Conservation (phyloP, 2,329 filamentous ascomycete species). For the Huntiella bhutanensis region DNA sequence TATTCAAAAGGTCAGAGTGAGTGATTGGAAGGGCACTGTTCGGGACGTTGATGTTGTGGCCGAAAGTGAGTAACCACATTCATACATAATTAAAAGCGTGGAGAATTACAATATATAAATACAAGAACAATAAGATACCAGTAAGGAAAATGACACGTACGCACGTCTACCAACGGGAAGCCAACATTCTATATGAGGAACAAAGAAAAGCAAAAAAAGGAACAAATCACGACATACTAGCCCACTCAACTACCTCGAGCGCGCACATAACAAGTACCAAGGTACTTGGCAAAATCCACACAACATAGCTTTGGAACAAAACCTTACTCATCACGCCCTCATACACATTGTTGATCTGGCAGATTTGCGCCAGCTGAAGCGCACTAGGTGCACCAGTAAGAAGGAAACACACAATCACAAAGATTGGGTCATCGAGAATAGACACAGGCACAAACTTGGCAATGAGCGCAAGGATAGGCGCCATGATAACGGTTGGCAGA, state of each 20-base stretch:
- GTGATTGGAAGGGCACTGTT: constrained; percentile 88
- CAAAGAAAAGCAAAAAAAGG: neutral
- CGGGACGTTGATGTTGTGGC: constrained; percentile 31
- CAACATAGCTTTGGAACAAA: constrained; percentile 72
- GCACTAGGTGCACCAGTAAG: constrained; percentile 87
- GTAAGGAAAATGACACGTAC: neutral
- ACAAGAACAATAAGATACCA: neutral
- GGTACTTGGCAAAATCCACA: constrained; percentile 92
- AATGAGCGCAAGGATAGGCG: constrained; percentile 64
- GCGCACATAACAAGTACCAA: constrained; percentile 79
- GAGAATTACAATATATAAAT: too few relatives aligned
- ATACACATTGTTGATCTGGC: constrained; percentile 93
- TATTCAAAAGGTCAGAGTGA: constrained; percentile 70
- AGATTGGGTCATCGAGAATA: constrained; percentile 94
- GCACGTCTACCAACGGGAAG: neutral
- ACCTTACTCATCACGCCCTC: constrained; percentile 86
- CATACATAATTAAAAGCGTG: too few relatives aligned
- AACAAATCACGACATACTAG: constrained; percentile 17
- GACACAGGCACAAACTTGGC: constrained; percentile 85
- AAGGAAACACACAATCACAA: constrained; percentile 93
- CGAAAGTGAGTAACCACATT: neutral
- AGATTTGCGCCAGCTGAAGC: constrained; percentile 90
- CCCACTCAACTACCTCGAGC: constrained; percentile 85
- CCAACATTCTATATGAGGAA: neutral
- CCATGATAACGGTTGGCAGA: constrained; percentile 79